Evolutionary conservation across 148 eudicot genomes (phyloP), one percentile per base, ranked within the genome.

Genomic region (Simmondsia chinensis): DNA sequence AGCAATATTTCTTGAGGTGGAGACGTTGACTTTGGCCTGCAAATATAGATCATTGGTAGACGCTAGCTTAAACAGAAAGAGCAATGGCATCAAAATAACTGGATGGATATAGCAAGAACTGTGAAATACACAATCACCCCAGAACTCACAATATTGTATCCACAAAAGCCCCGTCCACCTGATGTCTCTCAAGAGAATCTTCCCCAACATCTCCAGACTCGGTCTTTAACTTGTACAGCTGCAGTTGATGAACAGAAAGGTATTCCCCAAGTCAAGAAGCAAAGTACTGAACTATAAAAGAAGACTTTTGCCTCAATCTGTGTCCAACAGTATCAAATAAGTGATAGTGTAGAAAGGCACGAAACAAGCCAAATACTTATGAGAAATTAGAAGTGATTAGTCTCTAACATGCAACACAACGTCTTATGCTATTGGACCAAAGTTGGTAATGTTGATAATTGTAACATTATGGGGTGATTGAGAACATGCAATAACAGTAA

Each of bases 121-220:
- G n/a, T n/a, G n/a, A n/a, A n/a, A n/a, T n/a, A n/a, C n/a, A n/a
- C n/a, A n/a, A n/a, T n/a, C 32, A 20, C 49, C 2, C 17, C 22
- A 41, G 41, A 52, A 54, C 86, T 72, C 70, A 91, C 97, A 79
- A 59, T 43, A 85, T 15, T 39, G 88, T 64, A 54, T 85, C 97
- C 41, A 91, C 77, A 74, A 82, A 91, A 43, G 97, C 97, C 50
- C 68, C 84, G 66, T 91, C 95, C 26, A 91, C 91, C 27, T 78
- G 85, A 68, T 85, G 83, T 65, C 68, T 58, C 68, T 79, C 85
- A 41, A 68, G 85, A 63, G 57, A 51, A 57, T 91, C 95, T 52
- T 79, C 96, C 14, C 45, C 68, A 17, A 46, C 27, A 64, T 72
- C 93, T 48, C 66, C 73, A 15, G 77, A 74, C 39, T 85, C 94